Conservation (phyloP, 2,329 filamentous ascomycete genomes). For the Polytolypa hystricis region DNA sequence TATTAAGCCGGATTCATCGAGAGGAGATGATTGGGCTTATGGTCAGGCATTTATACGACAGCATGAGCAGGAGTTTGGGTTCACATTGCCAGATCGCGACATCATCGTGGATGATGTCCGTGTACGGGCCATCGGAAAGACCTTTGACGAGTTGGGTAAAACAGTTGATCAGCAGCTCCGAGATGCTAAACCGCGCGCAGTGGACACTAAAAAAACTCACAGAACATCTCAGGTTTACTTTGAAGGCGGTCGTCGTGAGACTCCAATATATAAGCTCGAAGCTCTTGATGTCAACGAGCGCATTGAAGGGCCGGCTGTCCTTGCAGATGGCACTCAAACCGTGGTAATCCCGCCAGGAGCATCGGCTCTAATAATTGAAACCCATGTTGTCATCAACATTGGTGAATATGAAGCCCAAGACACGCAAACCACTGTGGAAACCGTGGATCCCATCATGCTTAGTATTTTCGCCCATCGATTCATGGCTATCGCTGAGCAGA, state of each 20-base stretch:
- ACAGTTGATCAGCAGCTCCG: slow-evolving; percentile 77
- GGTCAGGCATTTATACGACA: slow-evolving; percentile 74
- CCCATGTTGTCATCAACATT: slow-evolving; percentile 73
- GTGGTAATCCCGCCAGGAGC: slow-evolving; percentile 70
- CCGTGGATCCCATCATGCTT: slow-evolving; percentile 63
- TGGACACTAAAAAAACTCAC: slow-evolving; percentile 52
- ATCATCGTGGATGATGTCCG: slow-evolving; percentile 86
- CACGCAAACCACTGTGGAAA: slow-evolving; percentile 36
- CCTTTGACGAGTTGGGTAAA: slow-evolving; percentile 66
- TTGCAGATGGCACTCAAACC: slow-evolving; percentile 64
- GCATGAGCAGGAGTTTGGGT: slow-evolving; percentile 87
- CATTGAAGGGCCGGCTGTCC: slow-evolving; percentile 69
- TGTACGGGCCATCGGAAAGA: slow-evolving; percentile 79
- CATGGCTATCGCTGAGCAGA: slow-evolving; percentile 78
- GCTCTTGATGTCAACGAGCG: slow-evolving; percentile 61
- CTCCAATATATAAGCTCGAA: slow-evolving; percentile 72
- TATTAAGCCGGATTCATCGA: slow-evolving; percentile 54
- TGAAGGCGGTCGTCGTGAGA: slow-evolving; percentile 64
- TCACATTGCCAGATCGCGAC: slow-evolving; percentile 72
- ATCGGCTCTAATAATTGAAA: slow-evolving; percentile 62
- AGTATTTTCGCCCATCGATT: slow-evolving; percentile 73
- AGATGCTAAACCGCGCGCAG: slow-evolving; percentile 50
- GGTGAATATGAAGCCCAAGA: slow-evolving; percentile 43
- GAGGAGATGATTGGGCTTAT: slow-evolving; percentile 65
- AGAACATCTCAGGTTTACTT: slow-evolving; percentile 68